A percentile compares a stretch with the other conserved stretches of the same genome.
Evolutionary conservation across 116 monocot genomes (phyloP).

Genomic region (Cymodocea nodosa): DNA sequence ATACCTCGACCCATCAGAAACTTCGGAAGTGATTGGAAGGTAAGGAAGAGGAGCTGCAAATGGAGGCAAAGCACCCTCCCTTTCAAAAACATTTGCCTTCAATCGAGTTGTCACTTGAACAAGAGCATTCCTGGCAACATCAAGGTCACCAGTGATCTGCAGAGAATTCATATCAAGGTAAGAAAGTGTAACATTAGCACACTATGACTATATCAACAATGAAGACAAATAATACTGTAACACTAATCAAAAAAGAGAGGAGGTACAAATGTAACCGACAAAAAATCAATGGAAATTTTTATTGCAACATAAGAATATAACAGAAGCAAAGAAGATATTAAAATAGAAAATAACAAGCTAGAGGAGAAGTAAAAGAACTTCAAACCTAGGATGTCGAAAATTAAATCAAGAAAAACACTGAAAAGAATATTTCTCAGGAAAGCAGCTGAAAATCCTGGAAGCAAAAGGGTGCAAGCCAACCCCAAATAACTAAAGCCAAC

Average conservation of each 20-base stretch:
- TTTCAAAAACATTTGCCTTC: slow-evolving; percentile 88
- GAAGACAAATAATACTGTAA: not conserved
- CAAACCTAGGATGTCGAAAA: not conserved
- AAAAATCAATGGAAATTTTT: too few species aligned
- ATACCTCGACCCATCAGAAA: slow-evolving; percentile 47
- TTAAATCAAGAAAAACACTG: too few species aligned
- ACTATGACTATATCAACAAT: not conserved
- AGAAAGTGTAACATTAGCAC: not conserved
- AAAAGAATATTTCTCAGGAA: too few species aligned
- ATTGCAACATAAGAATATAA: too few species aligned
- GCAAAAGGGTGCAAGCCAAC: too few species aligned
- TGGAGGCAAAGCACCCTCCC: slow-evolving; percentile 50
- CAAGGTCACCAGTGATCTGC: slow-evolving; percentile 86
- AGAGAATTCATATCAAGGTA: not conserved
- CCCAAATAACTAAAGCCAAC: too few species aligned
- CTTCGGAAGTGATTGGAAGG: slow-evolving; percentile 28
- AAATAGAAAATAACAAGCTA: not conserved
- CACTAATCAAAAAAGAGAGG: too few species aligned
- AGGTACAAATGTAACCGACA: too few species aligned
- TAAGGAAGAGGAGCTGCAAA: slow-evolving; percentile 40
- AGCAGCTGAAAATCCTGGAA: too few species aligned
- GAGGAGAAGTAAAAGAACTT: not conserved
- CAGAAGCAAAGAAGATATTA: too few species aligned
- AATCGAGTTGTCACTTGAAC: slow-evolving; percentile 73
- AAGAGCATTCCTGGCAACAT: slow-evolving; percentile 72